Percentiles rank a stretch among this genome's conserved stretches.
Conservation (phyloP, 495 filamentous ascomycete species). For the Aspergillus taichungensis region DNA sequence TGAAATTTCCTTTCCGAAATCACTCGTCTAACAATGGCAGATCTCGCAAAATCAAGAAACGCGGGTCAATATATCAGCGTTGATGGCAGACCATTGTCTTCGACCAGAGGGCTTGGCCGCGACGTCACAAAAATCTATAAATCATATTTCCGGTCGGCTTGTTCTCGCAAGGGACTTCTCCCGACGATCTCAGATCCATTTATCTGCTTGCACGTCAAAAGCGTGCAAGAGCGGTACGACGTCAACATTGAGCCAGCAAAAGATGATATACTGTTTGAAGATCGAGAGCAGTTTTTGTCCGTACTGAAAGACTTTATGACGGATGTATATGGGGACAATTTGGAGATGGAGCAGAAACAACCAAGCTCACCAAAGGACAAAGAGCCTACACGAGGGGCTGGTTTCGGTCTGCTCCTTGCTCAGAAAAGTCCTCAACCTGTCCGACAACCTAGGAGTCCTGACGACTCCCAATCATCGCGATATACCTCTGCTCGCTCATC, state of each 20-base stretch:
- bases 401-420: too few species aligned
- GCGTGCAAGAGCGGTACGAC: slow-evolving; percentile 68
- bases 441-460: too few species aligned
- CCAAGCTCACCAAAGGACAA: not conserved
- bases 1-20: not conserved
- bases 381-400: too few species aligned
- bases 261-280: slow-evolving; percentile 73
- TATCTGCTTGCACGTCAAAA: slow-evolving; percentile 62
- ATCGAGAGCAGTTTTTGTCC: slow-evolving; percentile 44
- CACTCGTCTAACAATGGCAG: slow-evolving; percentile 15
- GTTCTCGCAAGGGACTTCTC: slow-evolving; percentile 12
- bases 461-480: too few species aligned
- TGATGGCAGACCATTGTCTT: slow-evolving; percentile 67
- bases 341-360: not conserved
- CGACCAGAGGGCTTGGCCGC: slow-evolving; percentile 53
- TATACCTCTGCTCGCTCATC: too few species aligned
- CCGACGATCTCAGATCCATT: slow-evolving; percentile 52
- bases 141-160: slow-evolving; percentile 37
- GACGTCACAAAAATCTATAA: slow-evolving; percentile 57
- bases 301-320: slow-evolving; percentile 48
- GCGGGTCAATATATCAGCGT: slow-evolving; percentile 63
- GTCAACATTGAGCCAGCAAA: slow-evolving; percentile 86
- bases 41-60: slow-evolving; percentile 45
- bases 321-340: slow-evolving; percentile 43
- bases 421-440: too few species aligned